Evolutionary conservation across 768 basidiomycete species (phyloP).

Genomic region (Phylloporus sp.): DNA sequence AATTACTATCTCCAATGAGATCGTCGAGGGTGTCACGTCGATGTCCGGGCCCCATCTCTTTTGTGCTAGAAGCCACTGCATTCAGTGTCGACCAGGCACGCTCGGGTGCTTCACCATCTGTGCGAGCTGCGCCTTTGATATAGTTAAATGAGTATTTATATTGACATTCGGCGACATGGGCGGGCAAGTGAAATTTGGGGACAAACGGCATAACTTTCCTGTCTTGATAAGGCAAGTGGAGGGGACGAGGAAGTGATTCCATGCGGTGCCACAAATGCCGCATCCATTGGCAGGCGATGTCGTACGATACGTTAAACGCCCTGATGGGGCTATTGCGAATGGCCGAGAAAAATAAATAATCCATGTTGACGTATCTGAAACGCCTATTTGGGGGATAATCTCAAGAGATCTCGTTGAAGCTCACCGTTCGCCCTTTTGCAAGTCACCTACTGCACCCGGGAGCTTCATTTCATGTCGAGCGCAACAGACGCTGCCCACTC

Average conservation of each 20-base stretch:
- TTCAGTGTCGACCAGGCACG: conserved; percentile 35
- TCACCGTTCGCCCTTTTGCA: conserved; percentile 1
- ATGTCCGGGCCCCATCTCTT: conserved; percentile 36
- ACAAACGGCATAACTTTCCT: conserved; percentile 13
- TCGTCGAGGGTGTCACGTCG: conserved; percentile 36
- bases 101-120: conserved; percentile 35
- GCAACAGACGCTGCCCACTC: background rate
- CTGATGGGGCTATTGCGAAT: background rate
- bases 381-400: background rate
- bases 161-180: conserved; percentile 30
- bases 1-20: conserved; percentile 32
- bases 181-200: conserved; percentile 38
- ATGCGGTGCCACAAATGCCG: background rate
- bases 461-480: background rate
- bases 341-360: background rate
- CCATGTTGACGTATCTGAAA: conserved; percentile 1
- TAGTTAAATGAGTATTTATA: conserved; percentile 31
- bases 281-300: background rate
- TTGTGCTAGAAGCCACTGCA: conserved; percentile 27
- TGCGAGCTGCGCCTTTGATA: background rate
- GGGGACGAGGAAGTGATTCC: background rate
- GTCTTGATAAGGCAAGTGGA: background rate
- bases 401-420: background rate
- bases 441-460: background rate
- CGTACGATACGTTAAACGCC: background rate